Percentiles rank a stretch among this genome's conserved stretches.
phyloP scores from a whole-genome alignment of 306 rosid genomes.

The Amphicarpaea edgeworthii region DNA sequence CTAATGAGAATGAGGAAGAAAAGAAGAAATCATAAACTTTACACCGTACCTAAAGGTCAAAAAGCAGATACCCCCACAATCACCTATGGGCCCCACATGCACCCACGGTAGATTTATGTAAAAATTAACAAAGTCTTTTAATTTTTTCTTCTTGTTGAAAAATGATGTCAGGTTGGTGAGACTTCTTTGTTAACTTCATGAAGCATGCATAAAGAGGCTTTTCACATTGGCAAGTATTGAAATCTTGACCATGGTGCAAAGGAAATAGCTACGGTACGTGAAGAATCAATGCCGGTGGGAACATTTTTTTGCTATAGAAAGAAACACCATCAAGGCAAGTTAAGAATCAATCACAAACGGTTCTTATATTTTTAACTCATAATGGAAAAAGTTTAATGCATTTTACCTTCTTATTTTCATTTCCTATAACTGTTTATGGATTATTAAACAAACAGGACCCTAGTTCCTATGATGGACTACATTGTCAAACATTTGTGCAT shows the following conservation, averaged over 20 bases:
- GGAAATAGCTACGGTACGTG: conserved; percentile 5
- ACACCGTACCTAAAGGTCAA: conserved; percentile 52
- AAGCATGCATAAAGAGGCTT: not conserved
- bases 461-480: conserved; percentile 25
- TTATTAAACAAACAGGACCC: too few species aligned
- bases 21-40: conserved; percentile 37
- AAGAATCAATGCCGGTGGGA: conserved; percentile 34
- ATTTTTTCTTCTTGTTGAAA: not conserved
- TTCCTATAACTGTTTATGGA: too few species aligned
- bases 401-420: too few species aligned
- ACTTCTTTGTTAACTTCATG: not conserved
- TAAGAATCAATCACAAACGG: conserved; percentile 48
- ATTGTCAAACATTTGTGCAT: conserved; percentile 42
- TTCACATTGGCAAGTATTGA: conserved; percentile 22
- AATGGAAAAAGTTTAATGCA: too few species aligned
- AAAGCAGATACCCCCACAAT: conserved; percentile 42
- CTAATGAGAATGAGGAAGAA: conserved; percentile 42
- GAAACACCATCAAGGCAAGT: conserved; percentile 49
- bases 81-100: conserved; percentile 9
- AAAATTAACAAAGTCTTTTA: not conserved
- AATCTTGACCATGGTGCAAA: conserved; percentile 26
- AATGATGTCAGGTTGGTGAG: not conserved
- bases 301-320: conserved; percentile 42
- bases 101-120: not conserved
- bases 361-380: not conserved